Conservation (phyloP, 352 stramenopile genomes). For the Saprolegnia parasitica region DNA sequence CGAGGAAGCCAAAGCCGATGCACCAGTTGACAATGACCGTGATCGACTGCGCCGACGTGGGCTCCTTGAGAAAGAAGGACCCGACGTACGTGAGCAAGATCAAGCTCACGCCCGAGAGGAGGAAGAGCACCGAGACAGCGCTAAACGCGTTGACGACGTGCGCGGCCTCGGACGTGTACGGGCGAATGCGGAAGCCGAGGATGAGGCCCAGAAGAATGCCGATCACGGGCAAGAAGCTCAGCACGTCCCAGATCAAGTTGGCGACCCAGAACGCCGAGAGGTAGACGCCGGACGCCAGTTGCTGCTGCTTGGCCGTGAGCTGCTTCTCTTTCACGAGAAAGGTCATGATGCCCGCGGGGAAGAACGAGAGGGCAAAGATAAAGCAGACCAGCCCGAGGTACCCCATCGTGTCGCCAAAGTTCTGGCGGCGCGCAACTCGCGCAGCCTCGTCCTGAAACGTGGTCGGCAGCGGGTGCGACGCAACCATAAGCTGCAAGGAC, state of each 20-base stretch:
- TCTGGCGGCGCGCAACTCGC: slow-evolving; percentile 54
- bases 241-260: slow-evolving; percentile 91
- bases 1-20: slow-evolving; percentile 50
- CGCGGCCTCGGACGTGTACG: slow-evolving; percentile 36
- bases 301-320: slow-evolving; percentile 95
- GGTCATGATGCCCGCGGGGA: slow-evolving; percentile 88
- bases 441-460: slow-evolving; percentile 50
- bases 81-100: slow-evolving; percentile 58
- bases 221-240: slow-evolving; percentile 86
- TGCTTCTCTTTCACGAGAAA: slow-evolving; percentile 97
- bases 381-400: slow-evolving; percentile 83
- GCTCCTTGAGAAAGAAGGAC: slow-evolving; percentile 58
- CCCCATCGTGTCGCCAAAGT: background rate
- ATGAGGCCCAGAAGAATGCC: slow-evolving; percentile 47
- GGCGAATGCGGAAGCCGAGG: slow-evolving; percentile 44
- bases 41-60: slow-evolving; percentile 47
- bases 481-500: slow-evolving; percentile 39
- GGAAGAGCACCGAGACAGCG: slow-evolving; percentile 53
- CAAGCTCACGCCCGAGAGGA: slow-evolving; percentile 55
- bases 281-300: slow-evolving; percentile 92
- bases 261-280: slow-evolving; percentile 94
- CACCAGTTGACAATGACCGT: slow-evolving; percentile 72
- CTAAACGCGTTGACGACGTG: slow-evolving; percentile 38
- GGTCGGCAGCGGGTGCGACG: slow-evolving; percentile 49
- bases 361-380: slow-evolving; percentile 91